Evolutionary conservation across 306 rosid species (phyloP).

Genomic region (Alnus rubra): DNA sequence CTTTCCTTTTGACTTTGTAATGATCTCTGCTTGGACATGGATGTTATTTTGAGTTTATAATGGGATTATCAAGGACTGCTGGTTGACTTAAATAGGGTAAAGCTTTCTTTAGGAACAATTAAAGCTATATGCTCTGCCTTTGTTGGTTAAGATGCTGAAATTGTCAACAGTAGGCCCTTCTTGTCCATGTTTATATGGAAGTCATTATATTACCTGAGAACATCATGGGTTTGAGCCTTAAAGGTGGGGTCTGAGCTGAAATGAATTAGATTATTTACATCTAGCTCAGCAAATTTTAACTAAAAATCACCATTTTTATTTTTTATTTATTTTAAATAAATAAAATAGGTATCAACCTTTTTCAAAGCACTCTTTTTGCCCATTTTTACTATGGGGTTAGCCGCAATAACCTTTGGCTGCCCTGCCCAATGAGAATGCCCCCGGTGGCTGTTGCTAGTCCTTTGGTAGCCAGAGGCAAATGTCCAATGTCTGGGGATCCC

Average conservation of each 20-base stretch:
- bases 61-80: neutral
- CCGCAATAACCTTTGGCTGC: too few relatives aligned
- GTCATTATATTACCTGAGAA: neutral
- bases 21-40: conserved; percentile 12
- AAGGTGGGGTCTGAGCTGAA: neutral
- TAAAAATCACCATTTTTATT: too few relatives aligned
- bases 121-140: neutral
- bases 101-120: neutral
- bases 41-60: neutral
- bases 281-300: too few relatives aligned
- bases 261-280: too few relatives aligned
- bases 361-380: too few relatives aligned
- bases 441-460: too few relatives aligned
- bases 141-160: neutral
- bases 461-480: neutral
- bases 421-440: too few relatives aligned
- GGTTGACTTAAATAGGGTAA: neutral
- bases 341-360: too few relatives aligned
- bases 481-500: neutral
- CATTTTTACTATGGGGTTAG: neutral
- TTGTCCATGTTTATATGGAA: neutral
- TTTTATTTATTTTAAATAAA: too few relatives aligned
- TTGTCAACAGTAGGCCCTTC: conserved; percentile 10
- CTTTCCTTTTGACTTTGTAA: neutral
- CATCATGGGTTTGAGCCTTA: neutral